These are phyloP conservation scores for Omphalea diandra DNA, from an alignment of 441 rosid genomes.

Conservation along the genomic window DNA sequence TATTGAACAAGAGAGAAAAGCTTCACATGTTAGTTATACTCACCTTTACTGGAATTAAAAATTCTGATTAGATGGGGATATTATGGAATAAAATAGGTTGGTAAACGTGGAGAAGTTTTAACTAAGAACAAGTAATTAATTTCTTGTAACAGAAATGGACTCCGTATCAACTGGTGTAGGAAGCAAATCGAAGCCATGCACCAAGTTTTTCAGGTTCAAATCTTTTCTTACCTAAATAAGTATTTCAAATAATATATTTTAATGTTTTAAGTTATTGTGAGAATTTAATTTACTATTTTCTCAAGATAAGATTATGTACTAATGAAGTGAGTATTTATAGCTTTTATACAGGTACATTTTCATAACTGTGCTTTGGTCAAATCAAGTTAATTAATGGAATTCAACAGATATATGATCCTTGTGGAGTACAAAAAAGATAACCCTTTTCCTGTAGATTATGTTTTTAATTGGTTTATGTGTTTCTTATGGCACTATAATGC, in stretches of 20 bases:
- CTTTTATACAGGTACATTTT: constrained; percentile 43
- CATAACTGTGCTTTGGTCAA: constrained; percentile 27
- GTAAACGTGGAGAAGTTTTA: constrained; percentile 37
- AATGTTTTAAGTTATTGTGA: constrained; percentile 25
- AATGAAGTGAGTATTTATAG: constrained; percentile 41
- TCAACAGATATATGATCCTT: too few species aligned
- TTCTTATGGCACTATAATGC: neutral
- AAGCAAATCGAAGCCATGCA: constrained; percentile 99
- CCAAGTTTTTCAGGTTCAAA: constrained; percentile 99
- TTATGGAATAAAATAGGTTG: constrained; percentile 23
- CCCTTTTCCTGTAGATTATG: constrained; percentile 14
- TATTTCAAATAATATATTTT: constrained; percentile 14
- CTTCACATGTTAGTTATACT: neutral
- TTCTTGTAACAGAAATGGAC: constrained; percentile 83
- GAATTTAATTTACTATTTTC: constrained; percentile 24
- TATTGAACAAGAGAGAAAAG: neutral
- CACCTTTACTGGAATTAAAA: neutral
- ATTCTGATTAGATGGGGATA: constrained; percentile 10
- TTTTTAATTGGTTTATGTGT: neutral
- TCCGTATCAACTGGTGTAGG: constrained; percentile 96
- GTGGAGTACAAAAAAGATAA: constrained; percentile 19
- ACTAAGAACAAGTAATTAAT: constrained; percentile 60
- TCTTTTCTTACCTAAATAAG: constrained; percentile 58
- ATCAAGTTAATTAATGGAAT: constrained; percentile 38
- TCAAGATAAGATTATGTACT: constrained; percentile 24